Evolutionary conservation across 2,329 filamentous ascomycete genomes (phyloP).

Genomic region (Metarhizium sp.): DNA sequence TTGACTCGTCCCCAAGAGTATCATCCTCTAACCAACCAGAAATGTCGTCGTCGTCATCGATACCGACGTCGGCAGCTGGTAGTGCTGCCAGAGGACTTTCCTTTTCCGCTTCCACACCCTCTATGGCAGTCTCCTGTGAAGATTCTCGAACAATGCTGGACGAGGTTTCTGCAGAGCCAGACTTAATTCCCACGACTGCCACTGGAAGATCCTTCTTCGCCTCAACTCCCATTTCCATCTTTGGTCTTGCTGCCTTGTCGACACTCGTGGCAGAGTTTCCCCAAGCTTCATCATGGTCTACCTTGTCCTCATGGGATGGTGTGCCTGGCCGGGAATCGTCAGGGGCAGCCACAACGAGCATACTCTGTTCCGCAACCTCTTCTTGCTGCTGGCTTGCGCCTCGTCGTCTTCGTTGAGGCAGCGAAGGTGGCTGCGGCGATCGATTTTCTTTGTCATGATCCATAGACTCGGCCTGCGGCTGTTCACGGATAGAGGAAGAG

Average conservation of each 20-base stretch:
- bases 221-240: conserved; percentile 4
- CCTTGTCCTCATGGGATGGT: conserved; percentile 30
- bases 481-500: conserved; percentile 26
- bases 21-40: conserved; percentile 20
- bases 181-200: not conserved
- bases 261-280: conserved; percentile 1
- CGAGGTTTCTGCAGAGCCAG: not conserved
- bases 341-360: conserved; percentile 58
- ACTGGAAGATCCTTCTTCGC: not conserved
- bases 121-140: not conserved
- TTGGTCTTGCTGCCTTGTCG: not conserved
- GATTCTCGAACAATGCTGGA: not conserved
- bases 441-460: conserved; percentile 19
- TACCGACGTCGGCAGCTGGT: conserved; percentile 5
- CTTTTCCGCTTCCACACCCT: not conserved
- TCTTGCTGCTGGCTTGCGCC: conserved; percentile 25
- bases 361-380: conserved; percentile 33
- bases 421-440: conserved; percentile 26
- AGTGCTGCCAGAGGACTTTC: conserved; percentile 8
- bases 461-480: conserved; percentile 10
- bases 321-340: conserved; percentile 50
- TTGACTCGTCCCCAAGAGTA: not conserved
- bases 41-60: conserved; percentile 13
- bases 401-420: conserved; percentile 36
- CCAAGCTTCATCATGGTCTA: conserved; percentile 11